Percentiles rank a stretch among this genome's conserved stretches.
Evolutionary conservation across 2,329 filamentous ascomycete genomes (phyloP).

Genomic region (Cytospora leucostoma): DNA sequence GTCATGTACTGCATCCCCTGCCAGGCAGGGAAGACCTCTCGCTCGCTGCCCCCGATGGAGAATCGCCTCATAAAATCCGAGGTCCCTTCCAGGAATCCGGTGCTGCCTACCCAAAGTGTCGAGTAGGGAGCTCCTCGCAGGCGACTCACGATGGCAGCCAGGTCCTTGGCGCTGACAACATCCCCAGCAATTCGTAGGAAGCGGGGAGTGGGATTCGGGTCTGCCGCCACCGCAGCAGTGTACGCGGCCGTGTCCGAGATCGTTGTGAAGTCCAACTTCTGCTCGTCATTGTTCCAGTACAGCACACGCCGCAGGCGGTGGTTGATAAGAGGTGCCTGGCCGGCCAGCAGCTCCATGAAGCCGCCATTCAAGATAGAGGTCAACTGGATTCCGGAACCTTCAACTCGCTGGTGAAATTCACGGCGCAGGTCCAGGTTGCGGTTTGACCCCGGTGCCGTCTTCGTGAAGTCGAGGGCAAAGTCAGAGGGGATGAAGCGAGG

Average conservation of each 20-base stretch:
- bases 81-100: slow-evolving; percentile 22
- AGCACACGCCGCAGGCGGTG: slow-evolving; percentile 17
- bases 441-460: slow-evolving; percentile 28
- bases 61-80: slow-evolving; percentile 24
- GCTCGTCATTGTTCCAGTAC: slow-evolving; percentile 24
- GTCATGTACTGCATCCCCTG: slow-evolving; percentile 30
- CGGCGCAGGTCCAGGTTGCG: slow-evolving; percentile 30
- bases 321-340: slow-evolving; percentile 23
- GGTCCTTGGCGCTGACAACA: slow-evolving; percentile 20
- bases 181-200: slow-evolving; percentile 30
- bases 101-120: slow-evolving; percentile 26
- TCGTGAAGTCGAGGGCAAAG: slow-evolving; percentile 40
- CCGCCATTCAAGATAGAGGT: slow-evolving; percentile 29
- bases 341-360: slow-evolving; percentile 27
- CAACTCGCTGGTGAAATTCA: slow-evolving; percentile 26
- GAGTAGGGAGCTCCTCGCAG: slow-evolving; percentile 13
- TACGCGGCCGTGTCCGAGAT: slow-evolving; percentile 29
- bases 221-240: slow-evolving; percentile 28
- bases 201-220: slow-evolving; percentile 27
- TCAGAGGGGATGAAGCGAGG: slow-evolving; percentile 64
- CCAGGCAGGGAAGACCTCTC: slow-evolving; percentile 28
- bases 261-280: slow-evolving; percentile 29
- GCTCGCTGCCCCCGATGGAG: slow-evolving; percentile 24
- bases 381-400: slow-evolving; percentile 28
- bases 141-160: slow-evolving; percentile 19